Base-by-base conservation (phyloP, 441 rosid genomes). In the Gossypium lobatum region DNA sequence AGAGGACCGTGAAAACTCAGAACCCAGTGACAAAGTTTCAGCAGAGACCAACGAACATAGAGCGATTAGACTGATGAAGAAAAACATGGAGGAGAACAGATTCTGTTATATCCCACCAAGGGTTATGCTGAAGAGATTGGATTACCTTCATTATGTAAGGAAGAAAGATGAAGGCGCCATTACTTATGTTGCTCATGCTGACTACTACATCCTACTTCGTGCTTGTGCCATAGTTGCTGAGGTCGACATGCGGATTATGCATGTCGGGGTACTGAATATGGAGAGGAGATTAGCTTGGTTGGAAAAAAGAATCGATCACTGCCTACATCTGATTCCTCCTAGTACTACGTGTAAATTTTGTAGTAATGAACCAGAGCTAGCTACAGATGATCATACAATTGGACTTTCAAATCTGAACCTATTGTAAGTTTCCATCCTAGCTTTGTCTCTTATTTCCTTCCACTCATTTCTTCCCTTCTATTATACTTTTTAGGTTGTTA, bases 81-180 rank as follows among this genome's bases (percentile, higher is more conserved):
- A 64, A 77, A 87, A 89, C 57, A 91, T 89, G 95, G 92, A 83
- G 71, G 93, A 88, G 72, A 83, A 88, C 39, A 76, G 84, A 75
- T 89, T 94, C 84, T 71, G 65, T 70, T 92, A 91, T 80, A 86
- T 92, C 73, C 89, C 96, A 2, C 93, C 95, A 5, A 90, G 91
- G 65, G 80, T 78, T 67, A 86, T 80, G 63, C 50, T 83, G 25
- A 88, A 85, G 81, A 83, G 88, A 78, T 73, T 74, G 17, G 89
- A 86, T 72, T 91, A 91, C 78, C 89, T 91, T 73, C 93, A 86
- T 23, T 88, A 88, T 50, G 83, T 14, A 6, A 84, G 92, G 84
- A 92, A 83, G 78, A 82, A 25, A 71, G 86, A 87, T 54, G 82
- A 84, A 21, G 95, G 94, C 31, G 76, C 77, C 11, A 74, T 81